Conservation (phyloP, 106 monocot species). For the Iris macrosiphon region DNA sequence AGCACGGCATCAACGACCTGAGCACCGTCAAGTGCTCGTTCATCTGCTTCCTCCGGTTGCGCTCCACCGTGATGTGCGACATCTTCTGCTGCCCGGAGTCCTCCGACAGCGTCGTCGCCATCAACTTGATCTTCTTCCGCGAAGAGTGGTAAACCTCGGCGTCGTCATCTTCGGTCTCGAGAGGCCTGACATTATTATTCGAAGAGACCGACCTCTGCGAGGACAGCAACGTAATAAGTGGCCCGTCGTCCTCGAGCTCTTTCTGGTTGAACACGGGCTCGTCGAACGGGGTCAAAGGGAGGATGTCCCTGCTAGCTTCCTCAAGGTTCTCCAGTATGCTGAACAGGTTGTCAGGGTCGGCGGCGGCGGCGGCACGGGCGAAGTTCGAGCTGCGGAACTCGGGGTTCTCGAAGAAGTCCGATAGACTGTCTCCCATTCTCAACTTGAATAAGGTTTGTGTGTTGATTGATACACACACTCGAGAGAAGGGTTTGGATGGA, state of each 20-base stretch:
- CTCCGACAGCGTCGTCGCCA: neutral
- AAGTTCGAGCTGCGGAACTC: slow-evolving; percentile 20
- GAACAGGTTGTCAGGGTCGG: slow-evolving; percentile 63
- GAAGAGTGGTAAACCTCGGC: slow-evolving; percentile 7
- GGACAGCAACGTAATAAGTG: neutral
- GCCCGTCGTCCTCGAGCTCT: neutral
- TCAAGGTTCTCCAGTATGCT: slow-evolving; percentile 53
- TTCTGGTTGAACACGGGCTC: slow-evolving; percentile 8
- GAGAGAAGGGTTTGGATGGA: neutral
- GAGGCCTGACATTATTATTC: neutral
- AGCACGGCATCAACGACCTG: slow-evolving; percentile 72
- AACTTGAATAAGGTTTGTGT: neutral
- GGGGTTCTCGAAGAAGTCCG: slow-evolving; percentile 33
- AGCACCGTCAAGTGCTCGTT: slow-evolving; percentile 66
- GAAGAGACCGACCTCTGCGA: neutral
- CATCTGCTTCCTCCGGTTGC: slow-evolving; percentile 92
- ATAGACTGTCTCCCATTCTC: slow-evolving; percentile 30
- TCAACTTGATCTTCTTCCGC: slow-evolving; percentile 46
- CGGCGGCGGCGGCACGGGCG: slow-evolving; percentile 16
- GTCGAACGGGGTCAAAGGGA: slow-evolving; percentile 18
- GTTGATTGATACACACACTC: neutral
- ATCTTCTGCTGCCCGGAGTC: slow-evolving; percentile 30
- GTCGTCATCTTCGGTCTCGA: slow-evolving; percentile 13
- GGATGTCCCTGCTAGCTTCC: slow-evolving; percentile 7
- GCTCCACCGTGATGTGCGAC: slow-evolving; percentile 87